Percentiles rank a stretch among this genome's conserved stretches.
Evolutionary conservation across 768 basidiomycete species (phyloP).

Genomic region (Lactarius quietus): DNA sequence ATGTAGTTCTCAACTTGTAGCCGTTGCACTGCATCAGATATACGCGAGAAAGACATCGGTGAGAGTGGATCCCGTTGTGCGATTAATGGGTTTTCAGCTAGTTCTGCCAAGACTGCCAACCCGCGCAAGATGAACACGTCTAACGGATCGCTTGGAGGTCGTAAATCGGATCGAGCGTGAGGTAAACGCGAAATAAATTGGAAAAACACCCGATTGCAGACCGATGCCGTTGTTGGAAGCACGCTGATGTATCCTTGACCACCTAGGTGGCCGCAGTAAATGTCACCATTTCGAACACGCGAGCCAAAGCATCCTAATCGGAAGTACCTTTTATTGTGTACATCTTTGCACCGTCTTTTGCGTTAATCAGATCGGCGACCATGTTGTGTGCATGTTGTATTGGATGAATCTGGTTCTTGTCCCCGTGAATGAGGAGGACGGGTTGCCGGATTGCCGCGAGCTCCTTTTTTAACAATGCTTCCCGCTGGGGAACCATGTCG

Average conservation of each 20-base stretch:
- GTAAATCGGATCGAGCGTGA: conserved; percentile 4
- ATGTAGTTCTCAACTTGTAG: conserved; percentile 21
- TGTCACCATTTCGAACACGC: background rate
- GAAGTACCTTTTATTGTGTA: conserved; percentile 20
- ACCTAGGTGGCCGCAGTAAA: conserved; percentile 4
- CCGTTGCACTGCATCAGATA: conserved; percentile 15
- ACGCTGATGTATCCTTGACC: conserved; percentile 26
- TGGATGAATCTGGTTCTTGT: conserved; percentile 25
- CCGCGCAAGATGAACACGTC: conserved; percentile 7
- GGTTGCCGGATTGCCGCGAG: conserved; percentile 21
- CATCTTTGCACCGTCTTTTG: conserved; percentile 14
- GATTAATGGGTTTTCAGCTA: conserved; percentile 13
- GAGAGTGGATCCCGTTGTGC: conserved; percentile 18
- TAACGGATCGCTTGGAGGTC: conserved; percentile 8
- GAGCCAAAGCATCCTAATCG: background rate
- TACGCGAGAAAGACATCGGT: conserved; percentile 23
- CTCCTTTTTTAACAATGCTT: conserved; percentile 17
- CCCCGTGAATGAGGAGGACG: conserved; percentile 23
- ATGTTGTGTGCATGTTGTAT: conserved; percentile 20
- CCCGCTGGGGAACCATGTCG: conserved; percentile 3
- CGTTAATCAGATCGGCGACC: conserved; percentile 20
- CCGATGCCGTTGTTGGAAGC: conserved; percentile 25
- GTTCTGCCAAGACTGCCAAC: conserved; percentile 12
- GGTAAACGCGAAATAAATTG: conserved; percentile 28
- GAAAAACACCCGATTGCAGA: conserved; percentile 27